Evolutionary conservation across 2,329 filamentous ascomycete genomes (phyloP).

Genomic region (Ophiostoma perfectum): DNA sequence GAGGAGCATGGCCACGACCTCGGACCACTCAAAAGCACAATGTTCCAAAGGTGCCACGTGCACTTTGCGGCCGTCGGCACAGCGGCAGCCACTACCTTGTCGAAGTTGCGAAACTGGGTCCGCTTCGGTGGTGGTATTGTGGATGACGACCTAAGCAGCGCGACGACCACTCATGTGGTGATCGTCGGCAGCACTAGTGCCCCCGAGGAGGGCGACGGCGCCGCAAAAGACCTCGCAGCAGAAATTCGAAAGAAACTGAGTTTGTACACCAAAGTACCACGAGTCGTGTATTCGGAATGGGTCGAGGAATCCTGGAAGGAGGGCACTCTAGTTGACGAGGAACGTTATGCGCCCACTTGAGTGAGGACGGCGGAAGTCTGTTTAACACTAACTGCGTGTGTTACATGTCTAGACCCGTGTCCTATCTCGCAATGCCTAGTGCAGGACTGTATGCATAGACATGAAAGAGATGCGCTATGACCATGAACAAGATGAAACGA

Average conservation of each 20-base stretch:
- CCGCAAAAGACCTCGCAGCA: conserved; percentile 36
- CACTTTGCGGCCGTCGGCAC: conserved; percentile 34
- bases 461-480: no score
- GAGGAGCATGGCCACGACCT: conserved; percentile 52
- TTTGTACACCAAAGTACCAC: conserved; percentile 50
- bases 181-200: conserved; percentile 39
- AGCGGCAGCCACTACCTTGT: background rate
- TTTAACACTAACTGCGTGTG: no score
- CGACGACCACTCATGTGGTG: conserved; percentile 66
- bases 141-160: conserved; percentile 45
- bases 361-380: background rate
- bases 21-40: conserved; percentile 44
- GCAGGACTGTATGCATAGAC: no score
- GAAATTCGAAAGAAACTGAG: conserved; percentile 45
- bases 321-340: conserved; percentile 73
- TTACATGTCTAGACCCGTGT: no score
- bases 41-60: conserved; percentile 48
- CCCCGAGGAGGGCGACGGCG: conserved; percentile 34
- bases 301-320: conserved; percentile 75
- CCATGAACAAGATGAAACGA: no score
- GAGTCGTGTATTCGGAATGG: conserved; percentile 68
- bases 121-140: conserved; percentile 64
- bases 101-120: conserved; percentile 48
- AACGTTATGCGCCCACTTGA: conserved; percentile 42
- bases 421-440: no score